These are phyloP conservation scores for Blumeriella jaapii DNA, from an alignment of 2,329 filamentous ascomycete species.

Conservation along the genomic window DNA sequence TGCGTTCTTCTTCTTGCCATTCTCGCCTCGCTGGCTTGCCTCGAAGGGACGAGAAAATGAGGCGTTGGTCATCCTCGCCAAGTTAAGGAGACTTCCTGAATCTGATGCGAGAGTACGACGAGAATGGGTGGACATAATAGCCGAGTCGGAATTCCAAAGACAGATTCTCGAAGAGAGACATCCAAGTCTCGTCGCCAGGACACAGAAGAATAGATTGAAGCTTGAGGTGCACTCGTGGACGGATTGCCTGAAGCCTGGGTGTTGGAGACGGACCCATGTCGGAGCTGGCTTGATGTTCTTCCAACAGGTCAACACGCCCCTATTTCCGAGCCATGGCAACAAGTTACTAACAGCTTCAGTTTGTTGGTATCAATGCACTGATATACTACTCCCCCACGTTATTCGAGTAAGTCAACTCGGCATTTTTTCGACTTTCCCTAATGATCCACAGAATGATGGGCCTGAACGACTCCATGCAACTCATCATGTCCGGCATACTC, in stretches of 20 bases:
- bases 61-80: slow-evolving; percentile 37
- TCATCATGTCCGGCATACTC: slow-evolving; percentile 43
- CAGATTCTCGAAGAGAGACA: slow-evolving; percentile 1
- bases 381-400: slow-evolving; percentile 38
- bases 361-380: slow-evolving; percentile 31
- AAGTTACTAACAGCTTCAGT: too few species aligned
- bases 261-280: slow-evolving; percentile 33
- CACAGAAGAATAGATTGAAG: slow-evolving; percentile 30
- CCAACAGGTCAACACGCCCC: slow-evolving; percentile 27
- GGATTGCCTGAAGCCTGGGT: slow-evolving; percentile 31
- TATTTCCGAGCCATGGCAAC: too few species aligned
- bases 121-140: slow-evolving; percentile 37
- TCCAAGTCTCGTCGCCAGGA: neutral
- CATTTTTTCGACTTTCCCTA: slow-evolving; percentile 26
- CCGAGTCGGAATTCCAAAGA: slow-evolving; percentile 29
- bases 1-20: slow-evolving; percentile 32
- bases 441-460: slow-evolving; percentile 31
- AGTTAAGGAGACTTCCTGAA: slow-evolving; percentile 32
- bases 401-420: slow-evolving; percentile 34
- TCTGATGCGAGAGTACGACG: slow-evolving; percentile 30
- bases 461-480: neutral
- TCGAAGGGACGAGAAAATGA: slow-evolving; percentile 31
- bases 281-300: slow-evolving; percentile 38
- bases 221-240: slow-evolving; percentile 32
- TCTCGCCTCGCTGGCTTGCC: slow-evolving; percentile 38